These are phyloP conservation scores for Phylloporus scabripes DNA, from an alignment of 768 basidiomycete genomes.

Conservation along the genomic window DNA sequence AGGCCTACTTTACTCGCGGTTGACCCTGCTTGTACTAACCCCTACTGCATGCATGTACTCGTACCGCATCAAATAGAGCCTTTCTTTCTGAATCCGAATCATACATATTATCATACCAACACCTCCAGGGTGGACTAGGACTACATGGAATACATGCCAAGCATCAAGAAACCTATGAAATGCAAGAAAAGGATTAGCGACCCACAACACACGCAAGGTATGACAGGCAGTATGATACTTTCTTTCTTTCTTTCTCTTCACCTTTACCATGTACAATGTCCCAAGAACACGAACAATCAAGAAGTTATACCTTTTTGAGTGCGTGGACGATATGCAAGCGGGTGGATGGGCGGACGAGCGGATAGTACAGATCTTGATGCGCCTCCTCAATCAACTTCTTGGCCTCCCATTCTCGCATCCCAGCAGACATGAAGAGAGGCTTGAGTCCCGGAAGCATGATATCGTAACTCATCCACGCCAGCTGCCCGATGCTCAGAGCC, in stretches of 20 bases:
- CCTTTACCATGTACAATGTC: constrained; percentile 17
- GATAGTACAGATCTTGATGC: constrained; percentile 61
- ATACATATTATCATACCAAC: constrained; percentile 13
- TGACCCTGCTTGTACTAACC: constrained; percentile 32
- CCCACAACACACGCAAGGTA: constrained; percentile 32
- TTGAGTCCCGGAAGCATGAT: constrained; percentile 57
- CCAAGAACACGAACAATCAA: constrained; percentile 4
- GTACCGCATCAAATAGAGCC: constrained; percentile 6
- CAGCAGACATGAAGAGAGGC: constrained; percentile 51
- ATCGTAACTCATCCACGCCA: constrained; percentile 72
- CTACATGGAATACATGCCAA: constrained; percentile 5
- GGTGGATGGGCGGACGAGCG: constrained; percentile 44
- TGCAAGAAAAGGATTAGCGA: constrained; percentile 76
- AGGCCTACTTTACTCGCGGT: constrained; percentile 82
- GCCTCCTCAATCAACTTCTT: constrained; percentile 56
- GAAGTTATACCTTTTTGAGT: constrained; percentile 26
- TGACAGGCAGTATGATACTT: constrained; percentile 24
- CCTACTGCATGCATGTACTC: constrained; percentile 17
- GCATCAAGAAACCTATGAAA: constrained; percentile 44
- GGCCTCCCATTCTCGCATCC: constrained; percentile 48
- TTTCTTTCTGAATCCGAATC: not conserved
- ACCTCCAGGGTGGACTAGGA: constrained; percentile 2
- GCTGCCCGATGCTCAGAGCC: constrained; percentile 58
- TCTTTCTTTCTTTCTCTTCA: constrained; percentile 9
- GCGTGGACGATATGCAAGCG: constrained; percentile 60